A percentile compares a stretch with the other conserved stretches of the same genome.
Conservation (phyloP, 192 early-diverging fungal species). For the Backusella parvicylindrica region DNA sequence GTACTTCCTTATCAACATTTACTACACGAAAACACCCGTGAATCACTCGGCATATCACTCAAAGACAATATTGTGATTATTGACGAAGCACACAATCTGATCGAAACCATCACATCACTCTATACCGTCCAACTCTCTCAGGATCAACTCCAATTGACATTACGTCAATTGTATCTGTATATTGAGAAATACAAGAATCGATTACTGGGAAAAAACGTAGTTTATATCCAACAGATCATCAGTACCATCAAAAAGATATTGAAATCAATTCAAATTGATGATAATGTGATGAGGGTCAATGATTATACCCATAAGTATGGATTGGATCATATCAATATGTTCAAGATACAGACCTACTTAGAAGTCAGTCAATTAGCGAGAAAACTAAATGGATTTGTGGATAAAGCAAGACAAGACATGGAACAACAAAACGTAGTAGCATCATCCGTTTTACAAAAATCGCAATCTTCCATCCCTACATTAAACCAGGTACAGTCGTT, state of each 20-base stretch:
- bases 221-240: constrained; percentile 75
- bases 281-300: constrained; percentile 50
- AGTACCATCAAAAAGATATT: constrained; percentile 55
- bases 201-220: constrained; percentile 66
- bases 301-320: constrained; percentile 66
- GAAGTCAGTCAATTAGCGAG: constrained; percentile 63
- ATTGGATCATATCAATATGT: constrained; percentile 82
- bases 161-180: constrained; percentile 63
- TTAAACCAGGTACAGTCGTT: constrained; percentile 51
- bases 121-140: constrained; percentile 61
- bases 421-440: background rate
- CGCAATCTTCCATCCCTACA: constrained; percentile 30
- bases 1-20: constrained; percentile 89
- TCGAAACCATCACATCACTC: constrained; percentile 68
- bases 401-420: constrained; percentile 25
- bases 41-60: constrained; percentile 69
- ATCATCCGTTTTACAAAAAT: background rate
- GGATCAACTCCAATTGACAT: constrained; percentile 46
- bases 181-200: constrained; percentile 62
- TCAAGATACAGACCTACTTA: constrained; percentile 70
- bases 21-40: constrained; percentile 69
- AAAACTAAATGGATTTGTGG: constrained; percentile 59
- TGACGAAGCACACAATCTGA: constrained; percentile 79
- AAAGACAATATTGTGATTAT: constrained; percentile 78
- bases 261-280: constrained; percentile 16